Evolutionary conservation across 139 green algal genomes (phyloP).

Genomic region (Picochlorum costavermella): DNA sequence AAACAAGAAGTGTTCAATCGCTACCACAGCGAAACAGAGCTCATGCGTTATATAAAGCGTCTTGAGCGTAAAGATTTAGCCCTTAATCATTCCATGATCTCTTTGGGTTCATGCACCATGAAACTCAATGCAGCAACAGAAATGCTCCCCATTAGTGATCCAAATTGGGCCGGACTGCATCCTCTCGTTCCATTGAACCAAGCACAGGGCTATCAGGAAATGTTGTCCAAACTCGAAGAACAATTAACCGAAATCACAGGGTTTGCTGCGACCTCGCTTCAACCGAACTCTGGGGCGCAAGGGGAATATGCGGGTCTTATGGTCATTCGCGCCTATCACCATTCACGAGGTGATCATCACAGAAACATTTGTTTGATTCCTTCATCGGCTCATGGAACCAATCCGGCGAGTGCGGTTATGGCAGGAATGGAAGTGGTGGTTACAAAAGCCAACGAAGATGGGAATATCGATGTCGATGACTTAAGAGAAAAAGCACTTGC

Average conservation of each 20-base stretch:
- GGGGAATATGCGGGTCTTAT: constrained; percentile 98
- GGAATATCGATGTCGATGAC: constrained; percentile 92
- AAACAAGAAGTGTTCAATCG: constrained; percentile 82
- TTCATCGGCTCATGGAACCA: constrained; percentile 93
- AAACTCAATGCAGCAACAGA: constrained; percentile 96
- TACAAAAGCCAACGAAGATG: constrained; percentile 65
- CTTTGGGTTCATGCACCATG: constrained; percentile 98
- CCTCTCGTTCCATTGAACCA: constrained; percentile 88
- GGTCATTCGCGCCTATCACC: constrained; percentile 94
- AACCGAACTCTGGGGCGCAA: constrained; percentile 92
- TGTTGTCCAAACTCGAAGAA: constrained; percentile 86
- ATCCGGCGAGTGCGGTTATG: constrained; percentile 95
- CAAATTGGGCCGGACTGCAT: constrained; percentile 92
- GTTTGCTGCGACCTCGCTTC: constrained; percentile 93
- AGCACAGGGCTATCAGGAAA: constrained; percentile 83
- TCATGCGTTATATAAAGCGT: constrained; percentile 91
- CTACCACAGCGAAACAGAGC: constrained; percentile 89
- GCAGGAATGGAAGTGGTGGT: constrained; percentile 91
- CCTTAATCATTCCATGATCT: constrained; percentile 96
- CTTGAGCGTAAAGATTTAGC: constrained; percentile 95
- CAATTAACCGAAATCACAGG: constrained; percentile 94
- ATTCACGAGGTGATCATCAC: constrained; percentile 67
- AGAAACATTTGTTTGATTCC: constrained; percentile 99
- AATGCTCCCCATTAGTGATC: constrained; percentile 98
- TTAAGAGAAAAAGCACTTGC: constrained; percentile 76